A percentile compares a stretch with the other conserved stretches of the same genome.
Evolutionary conservation across 345 rosid species (phyloP).

Genomic region (Citrus maxima): DNA sequence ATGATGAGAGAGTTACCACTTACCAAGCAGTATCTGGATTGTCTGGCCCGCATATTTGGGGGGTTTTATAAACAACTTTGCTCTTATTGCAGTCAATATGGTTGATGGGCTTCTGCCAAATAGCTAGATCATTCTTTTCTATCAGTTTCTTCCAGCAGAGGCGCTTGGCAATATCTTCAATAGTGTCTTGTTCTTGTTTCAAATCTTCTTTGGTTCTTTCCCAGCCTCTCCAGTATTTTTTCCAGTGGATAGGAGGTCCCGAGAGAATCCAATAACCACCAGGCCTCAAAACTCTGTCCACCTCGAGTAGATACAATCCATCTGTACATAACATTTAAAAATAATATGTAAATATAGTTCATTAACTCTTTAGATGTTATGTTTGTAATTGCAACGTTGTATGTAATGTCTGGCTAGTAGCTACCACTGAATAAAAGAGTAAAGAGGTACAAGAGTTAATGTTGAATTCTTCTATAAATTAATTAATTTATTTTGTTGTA

Average conservation of each 20-base stretch:
- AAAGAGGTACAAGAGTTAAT: too few species aligned
- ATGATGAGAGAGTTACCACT: neutral
- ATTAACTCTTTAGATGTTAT: too few species aligned
- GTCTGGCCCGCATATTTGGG: constrained; percentile 65
- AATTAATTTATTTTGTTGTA: too few species aligned
- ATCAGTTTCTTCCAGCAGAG: constrained; percentile 92
- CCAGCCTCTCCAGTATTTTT: constrained; percentile 93
- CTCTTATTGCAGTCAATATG: constrained; percentile 67
- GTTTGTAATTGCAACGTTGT: too few species aligned
- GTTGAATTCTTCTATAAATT: too few species aligned
- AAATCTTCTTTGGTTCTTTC: constrained; percentile 77
- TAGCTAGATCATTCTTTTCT: constrained; percentile 65
- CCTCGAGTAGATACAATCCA: constrained; percentile 82
- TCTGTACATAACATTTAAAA: constrained; percentile 32
- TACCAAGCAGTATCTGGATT: constrained; percentile 81
- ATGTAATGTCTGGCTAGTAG: too few species aligned
- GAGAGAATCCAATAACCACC: constrained; percentile 99
- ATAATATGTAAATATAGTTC: too few species aligned
- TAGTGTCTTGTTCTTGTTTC: constrained; percentile 74
- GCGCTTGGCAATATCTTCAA: constrained; percentile 73
- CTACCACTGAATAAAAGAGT: too few species aligned
- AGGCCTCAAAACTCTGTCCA: constrained; percentile 87
- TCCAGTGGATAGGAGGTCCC: constrained; percentile 94
- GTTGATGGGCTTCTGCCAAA: constrained; percentile 89
- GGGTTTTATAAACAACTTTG: constrained; percentile 45